Base-by-base conservation (phyloP, 768 basidiomycete species). In the Megacollybia marginata region DNA sequence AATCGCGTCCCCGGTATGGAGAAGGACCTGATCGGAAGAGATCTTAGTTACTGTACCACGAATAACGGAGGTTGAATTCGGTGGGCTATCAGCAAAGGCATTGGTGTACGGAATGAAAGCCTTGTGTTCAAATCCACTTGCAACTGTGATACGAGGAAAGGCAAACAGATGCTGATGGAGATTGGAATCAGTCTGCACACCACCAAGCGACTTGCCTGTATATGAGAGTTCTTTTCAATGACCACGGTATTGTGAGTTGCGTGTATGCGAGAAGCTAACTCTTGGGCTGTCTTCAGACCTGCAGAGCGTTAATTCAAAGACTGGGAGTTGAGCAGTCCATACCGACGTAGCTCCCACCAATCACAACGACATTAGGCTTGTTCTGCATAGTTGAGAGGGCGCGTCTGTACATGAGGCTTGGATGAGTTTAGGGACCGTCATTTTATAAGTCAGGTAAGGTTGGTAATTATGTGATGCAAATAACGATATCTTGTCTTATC, bases 261-360 rank as follows among this genome's bases (percentile, higher is more conserved):
- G 31, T 51, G 52, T 32, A 65, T 52, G 4, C 49, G 28, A 0
- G 55, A 54, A 5, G 61, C 57, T 4, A 67, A 46, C 0, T 55
- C 49, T 20, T 63, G 59, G 8, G 59, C 54, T 2, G 57, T 54
- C 47, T 56, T 60, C 15, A 52, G 40, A 28, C 61, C 61, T 59
- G 28, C 6, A 4, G 13, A 12, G 23, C 2, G 23, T 28, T 6
- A 28, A 7, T 7, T 32, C 33, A 20, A 1, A 4, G 19, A 34
- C 20, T 5, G 28, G n/a, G 9, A 38, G 13, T 6, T 12, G 33
- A 9, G 12, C 11, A 20, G 23, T 18, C 52, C 55, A 20, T 32
- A 49, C 68, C 69, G 19, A 67, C 68, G 52, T 65, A 69, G 20
- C 59, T 62, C 4, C 66, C 69, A 9, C 69, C 69, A 13, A 69